Base-by-base conservation (phyloP, 495 filamentous ascomycete species). In the Aspergillus coremiiformis region DNA sequence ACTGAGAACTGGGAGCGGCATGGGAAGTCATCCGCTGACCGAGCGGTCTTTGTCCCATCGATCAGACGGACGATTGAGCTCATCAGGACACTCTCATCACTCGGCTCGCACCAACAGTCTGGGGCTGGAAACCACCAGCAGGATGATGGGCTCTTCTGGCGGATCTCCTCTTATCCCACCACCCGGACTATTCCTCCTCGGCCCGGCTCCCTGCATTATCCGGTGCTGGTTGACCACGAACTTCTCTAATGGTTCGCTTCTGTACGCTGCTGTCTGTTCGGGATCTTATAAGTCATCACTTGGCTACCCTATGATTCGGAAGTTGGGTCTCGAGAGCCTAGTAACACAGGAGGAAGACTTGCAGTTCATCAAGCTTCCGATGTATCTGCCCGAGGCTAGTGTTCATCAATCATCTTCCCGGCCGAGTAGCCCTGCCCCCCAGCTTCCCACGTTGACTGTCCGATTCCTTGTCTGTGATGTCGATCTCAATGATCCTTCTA, bases 31-130 rank as follows among this genome's bases (percentile, higher is more conserved):
- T 67, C 79, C 85, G 20, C 80, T 94, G 78, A 89, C 84, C 61
- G 93, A 98, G 69, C 84, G 93, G 11, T 87, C 90, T 12, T 76
- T 85, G 7, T 98, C 93, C 20, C 90, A 96, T 70, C 95, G 93
- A 59, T 97, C 93, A 0, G 94, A 97, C 62, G 93, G 94, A n/a
- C 77, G 92, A 47, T 87, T 91, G 66, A 97, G 93, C 66, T 94
- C 90, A 0, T 86, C 87, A 8, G 88, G 87, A 20, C 84, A 91
- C 54, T 95, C 89, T 5, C 80, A 84, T 54, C 83, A 87, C 59
- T 91, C 88, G 6, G 87, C 85, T 2, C 79, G 89, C 6, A 85
- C 85, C 15, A 95, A 88, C 67, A 96, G 89, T 64, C 72, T 96
- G 20, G 85, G 84, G 1, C 68, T 92, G 2, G 89, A 94, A 55